Conservation (phyloP, 2,329 filamentous ascomycete species). For the Fonsecaea erecta region DNA sequence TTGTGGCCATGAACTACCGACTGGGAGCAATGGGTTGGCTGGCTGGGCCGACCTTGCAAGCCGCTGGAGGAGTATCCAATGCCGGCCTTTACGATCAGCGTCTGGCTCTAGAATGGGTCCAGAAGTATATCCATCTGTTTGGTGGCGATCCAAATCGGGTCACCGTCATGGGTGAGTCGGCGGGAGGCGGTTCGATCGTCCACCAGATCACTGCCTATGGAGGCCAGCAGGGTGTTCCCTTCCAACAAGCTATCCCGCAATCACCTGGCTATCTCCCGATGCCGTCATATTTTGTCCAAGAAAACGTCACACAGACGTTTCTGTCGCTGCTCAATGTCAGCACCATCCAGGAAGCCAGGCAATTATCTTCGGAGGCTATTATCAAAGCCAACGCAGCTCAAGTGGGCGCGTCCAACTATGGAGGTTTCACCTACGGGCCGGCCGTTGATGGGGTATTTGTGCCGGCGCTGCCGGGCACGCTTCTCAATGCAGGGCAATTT, state of each 20-base stretch:
- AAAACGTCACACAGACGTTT: slow-evolving; percentile 48
- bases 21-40: slow-evolving; percentile 57
- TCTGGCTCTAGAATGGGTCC: slow-evolving; percentile 63
- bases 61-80: slow-evolving; percentile 52
- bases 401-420: slow-evolving; percentile 45
- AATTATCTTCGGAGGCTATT: slow-evolving; percentile 47
- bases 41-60: slow-evolving; percentile 50
- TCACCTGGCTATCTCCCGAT: slow-evolving; percentile 49
- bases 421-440: slow-evolving; percentile 53
- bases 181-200: slow-evolving; percentile 58
- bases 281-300: slow-evolving; percentile 44
- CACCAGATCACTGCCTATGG: slow-evolving; percentile 62
- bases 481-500: slow-evolving; percentile 49
- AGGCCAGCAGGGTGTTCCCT: slow-evolving; percentile 42
- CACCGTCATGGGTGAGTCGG: slow-evolving; percentile 58
- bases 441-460: slow-evolving; percentile 57
- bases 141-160: slow-evolving; percentile 58
- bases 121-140: slow-evolving; percentile 59
- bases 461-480: slow-evolving; percentile 52
- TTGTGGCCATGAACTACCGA: slow-evolving; percentile 55
- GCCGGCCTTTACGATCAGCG: slow-evolving; percentile 55
- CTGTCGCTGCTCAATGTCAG: slow-evolving; percentile 50
- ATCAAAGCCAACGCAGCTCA: slow-evolving; percentile 53
- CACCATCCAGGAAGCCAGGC: slow-evolving; percentile 51
- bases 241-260: slow-evolving; percentile 51